Base-by-base conservation (phyloP, 176 grass and related monocot genomes). In the Phoenix dactylifera region DNA sequence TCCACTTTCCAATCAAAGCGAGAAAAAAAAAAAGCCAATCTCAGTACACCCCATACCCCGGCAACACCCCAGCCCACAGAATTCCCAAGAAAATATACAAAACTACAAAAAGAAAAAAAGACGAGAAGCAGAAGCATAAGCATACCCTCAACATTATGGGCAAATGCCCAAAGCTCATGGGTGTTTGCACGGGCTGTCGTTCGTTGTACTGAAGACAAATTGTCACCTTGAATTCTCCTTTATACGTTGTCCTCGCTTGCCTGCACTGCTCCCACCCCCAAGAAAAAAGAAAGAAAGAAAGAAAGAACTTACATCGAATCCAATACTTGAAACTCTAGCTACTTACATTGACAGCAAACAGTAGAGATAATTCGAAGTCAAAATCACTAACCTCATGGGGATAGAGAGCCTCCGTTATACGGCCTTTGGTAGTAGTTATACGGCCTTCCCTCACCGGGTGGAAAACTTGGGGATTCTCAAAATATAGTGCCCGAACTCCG, bases 111-210 rank as follows among this genome's bases (percentile, higher is more conserved):
- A 67, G 18, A 1, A 68, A 51, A 22, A 64, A 49, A 68, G 15
- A 63, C 6, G 26, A 15, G 52, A 72, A 61, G 51, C 52, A 25
- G 49, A 71, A 35, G 51, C 55, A 52, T 59, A 71, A 35, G 51
- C 55, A 52, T 59, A 96, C 92, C 92, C 76, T 96, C 71, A 96
- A 69, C 92, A 96, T 96, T 71, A 96, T 90, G 26, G 92, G 92
- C 32, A 96, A 68, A 80, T 85, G 16, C 25, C 92, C 92, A 59
- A 90, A 96, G 74, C 68, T 90, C 69, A 88, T 75, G 50, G 6
- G 75, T 50, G 87, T 80, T 51, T 54, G 90, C 69, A 54, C 59
- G 15, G 50, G 83, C 49, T 54, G 28, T 30, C 66, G 77, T 1
- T 77, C 83, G 63, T 71, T 72, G 60, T 61, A 90, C 66, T 96